Conservation (phyloP, 805 yeast species). For the Ogataea saltuana region DNA sequence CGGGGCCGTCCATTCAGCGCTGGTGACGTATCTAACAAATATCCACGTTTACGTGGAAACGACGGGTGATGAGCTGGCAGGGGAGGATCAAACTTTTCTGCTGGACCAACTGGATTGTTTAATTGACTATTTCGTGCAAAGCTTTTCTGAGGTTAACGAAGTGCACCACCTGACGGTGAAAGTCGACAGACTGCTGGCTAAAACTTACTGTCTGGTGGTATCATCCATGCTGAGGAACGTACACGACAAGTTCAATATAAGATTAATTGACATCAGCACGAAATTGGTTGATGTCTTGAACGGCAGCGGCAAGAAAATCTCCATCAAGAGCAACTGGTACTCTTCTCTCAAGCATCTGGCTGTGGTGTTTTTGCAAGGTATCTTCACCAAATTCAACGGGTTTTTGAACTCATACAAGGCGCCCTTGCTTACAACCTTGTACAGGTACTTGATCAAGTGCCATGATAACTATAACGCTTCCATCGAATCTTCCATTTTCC, state of each 20-base stretch:
- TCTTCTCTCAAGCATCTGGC: slow-evolving; percentile 34
- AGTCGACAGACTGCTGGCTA: slow-evolving; percentile 28
- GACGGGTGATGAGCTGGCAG: slow-evolving; percentile 3
- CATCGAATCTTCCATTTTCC: slow-evolving; percentile 33
- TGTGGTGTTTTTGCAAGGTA: slow-evolving; percentile 29
- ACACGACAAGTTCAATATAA: slow-evolving; percentile 35
- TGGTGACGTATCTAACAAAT: slow-evolving; percentile 22
- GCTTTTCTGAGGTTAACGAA: slow-evolving; percentile 26
- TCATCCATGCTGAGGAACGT: slow-evolving; percentile 32
- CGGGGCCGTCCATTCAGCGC: slow-evolving; percentile 13
- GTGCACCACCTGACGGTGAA: slow-evolving; percentile 27
- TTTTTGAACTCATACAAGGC: slow-evolving; percentile 36
- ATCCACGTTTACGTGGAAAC: slow-evolving; percentile 15
- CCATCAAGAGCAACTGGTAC: slow-evolving; percentile 36
- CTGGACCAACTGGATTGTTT: slow-evolving; percentile 28
- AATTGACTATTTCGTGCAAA: slow-evolving; percentile 22
- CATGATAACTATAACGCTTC: slow-evolving; percentile 36
- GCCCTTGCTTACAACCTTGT: slow-evolving; percentile 29
- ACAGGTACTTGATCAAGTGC: slow-evolving; percentile 36
- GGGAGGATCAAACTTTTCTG: slow-evolving; percentile 26
- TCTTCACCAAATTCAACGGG: slow-evolving; percentile 36
- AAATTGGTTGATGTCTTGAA: slow-evolving; percentile 25
- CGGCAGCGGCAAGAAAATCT: slow-evolving; percentile 29
- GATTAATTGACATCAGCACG: slow-evolving; percentile 32
- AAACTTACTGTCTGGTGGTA: slow-evolving; percentile 24